Evolutionary conservation across 2,329 filamentous ascomycete species (phyloP), one percentile per base, ranked within the genome.

Genomic region (Sporothrix curviconia): DNA sequence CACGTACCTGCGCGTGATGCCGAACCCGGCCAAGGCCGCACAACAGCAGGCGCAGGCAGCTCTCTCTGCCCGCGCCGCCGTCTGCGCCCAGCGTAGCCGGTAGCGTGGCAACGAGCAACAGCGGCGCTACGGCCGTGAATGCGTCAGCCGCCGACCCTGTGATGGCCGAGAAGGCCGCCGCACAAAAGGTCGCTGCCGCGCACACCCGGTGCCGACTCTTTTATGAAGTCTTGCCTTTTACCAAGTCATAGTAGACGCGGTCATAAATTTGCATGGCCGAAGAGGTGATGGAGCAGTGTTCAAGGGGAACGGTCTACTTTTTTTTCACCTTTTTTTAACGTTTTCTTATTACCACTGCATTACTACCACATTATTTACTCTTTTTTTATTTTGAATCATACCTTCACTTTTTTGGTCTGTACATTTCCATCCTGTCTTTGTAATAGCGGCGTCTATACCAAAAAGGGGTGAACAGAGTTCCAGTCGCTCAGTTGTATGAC

Each of bases 1-100:
- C 1, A 92, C 91, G 1, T 99, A 96, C 67, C 80, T 99, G 28
- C 90, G 96, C 72, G 81, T 94, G 50, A 76, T 83, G 25, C 77
- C 78, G 65, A 75, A 79, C 52, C 78, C 82, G 0, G 76, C 57
- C 17, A 49, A 47, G 37, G 43, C 43, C 4, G 30, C 46, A 0
- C 40, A 53, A 36, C 49, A 53, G 36, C 56, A 52, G 46, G 36
- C 17, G 36, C 56, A 40, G 24, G 22, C 58, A 43, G 17, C 47
- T 42, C 28, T 52, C 53, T 32, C 39, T 56, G n/a, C 30, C 46
- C 1, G 37, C 46, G 9, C 71, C 75, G 9, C 17, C 58, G 14
- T 25, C 59, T 14, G 49, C 59, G 2, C 32, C 56, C 14, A 63
- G 60, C 7, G 67, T 79, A 11, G 79, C 80, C 62, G 75, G 78